phyloP scores from a whole-genome alignment of 2,329 filamentous ascomycete species.

The Cordyceps cicadae region DNA sequence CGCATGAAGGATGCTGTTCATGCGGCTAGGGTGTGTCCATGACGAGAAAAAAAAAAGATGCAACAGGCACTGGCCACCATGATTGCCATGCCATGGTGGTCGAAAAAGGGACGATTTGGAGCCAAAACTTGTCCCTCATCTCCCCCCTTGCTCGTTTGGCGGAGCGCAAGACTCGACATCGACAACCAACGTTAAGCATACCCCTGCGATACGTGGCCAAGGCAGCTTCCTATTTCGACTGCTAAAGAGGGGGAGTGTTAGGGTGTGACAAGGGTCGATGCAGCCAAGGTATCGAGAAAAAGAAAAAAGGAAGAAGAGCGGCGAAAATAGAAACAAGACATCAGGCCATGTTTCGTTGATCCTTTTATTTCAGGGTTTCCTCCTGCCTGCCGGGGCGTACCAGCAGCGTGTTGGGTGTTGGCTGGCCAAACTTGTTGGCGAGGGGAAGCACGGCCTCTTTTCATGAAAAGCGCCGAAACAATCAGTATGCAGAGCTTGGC shows the following conservation, averaged over 20 bases:
- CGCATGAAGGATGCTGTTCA: not conserved
- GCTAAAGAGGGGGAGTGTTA: not conserved
- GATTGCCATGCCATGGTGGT: not conserved
- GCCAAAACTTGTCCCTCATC: not conserved
- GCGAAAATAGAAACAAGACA: not conserved
- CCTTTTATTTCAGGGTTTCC: not conserved
- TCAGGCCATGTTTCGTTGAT: not conserved
- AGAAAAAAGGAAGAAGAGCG: not conserved
- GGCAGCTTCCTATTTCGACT: slow-evolving; percentile 9
- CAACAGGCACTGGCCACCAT: not conserved
- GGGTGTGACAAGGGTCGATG: not conserved
- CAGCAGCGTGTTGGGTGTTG: no score
- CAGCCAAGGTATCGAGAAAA: not conserved
- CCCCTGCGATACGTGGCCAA: not conserved
- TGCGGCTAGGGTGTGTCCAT: not conserved
- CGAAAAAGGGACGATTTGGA: not conserved
- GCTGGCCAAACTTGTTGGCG: no score
- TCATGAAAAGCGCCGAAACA: no score
- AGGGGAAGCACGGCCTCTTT: no score
- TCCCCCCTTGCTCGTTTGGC: not conserved
- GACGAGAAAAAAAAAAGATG: not conserved
- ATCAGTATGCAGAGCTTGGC: not conserved
- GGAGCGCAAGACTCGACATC: not conserved
- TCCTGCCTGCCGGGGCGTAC: no score
- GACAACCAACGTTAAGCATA: not conserved